These are phyloP conservation scores for Phytophthora pinifolia DNA, from an alignment of 352 stramenopile genomes.

Conservation along the genomic window DNA sequence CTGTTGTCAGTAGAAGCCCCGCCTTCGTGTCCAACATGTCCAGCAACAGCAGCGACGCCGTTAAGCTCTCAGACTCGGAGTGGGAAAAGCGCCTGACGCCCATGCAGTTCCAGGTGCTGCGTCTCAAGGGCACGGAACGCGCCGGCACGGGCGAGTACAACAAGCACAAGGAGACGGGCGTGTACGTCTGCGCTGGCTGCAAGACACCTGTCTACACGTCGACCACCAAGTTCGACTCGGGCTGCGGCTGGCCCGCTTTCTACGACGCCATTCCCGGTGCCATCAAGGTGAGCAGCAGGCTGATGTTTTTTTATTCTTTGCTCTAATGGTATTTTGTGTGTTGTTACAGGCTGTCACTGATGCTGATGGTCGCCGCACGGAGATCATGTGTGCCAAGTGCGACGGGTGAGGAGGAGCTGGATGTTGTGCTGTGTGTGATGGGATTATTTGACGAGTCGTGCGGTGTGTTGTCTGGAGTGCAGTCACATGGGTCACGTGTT, in stretches of 20 bases:
- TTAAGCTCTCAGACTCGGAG: conserved; percentile 67
- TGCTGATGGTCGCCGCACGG: conserved; percentile 68
- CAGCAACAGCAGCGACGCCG: conserved; percentile 24
- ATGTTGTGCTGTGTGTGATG: conserved; percentile 1
- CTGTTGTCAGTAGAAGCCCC: conserved; percentile 4
- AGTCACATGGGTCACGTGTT: conserved; percentile 93
- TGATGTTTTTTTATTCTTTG: not conserved
- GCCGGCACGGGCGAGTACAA: conserved; percentile 89
- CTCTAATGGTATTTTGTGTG: not conserved
- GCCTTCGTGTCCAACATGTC: conserved; percentile 46
- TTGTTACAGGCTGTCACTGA: conserved; percentile 55
- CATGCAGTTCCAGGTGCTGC: conserved; percentile 86
- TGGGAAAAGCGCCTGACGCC: conserved; percentile 82
- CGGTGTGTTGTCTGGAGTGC: not conserved
- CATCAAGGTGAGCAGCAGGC: conserved; percentile 57
- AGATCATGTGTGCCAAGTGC: conserved; percentile 90
- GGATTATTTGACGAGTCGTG: conserved; percentile 11
- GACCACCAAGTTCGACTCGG: conserved; percentile 90
- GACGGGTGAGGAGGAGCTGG: conserved; percentile 52
- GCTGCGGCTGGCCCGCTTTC: conserved; percentile 91
- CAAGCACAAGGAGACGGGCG: conserved; percentile 83
- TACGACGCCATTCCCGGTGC: conserved; percentile 88
- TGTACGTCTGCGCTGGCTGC: conserved; percentile 88
- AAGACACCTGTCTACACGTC: conserved; percentile 88
- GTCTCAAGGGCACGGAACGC: conserved; percentile 90